phyloP scores from a whole-genome alignment of 495 filamentous ascomycete species.

The Cercophora newfieldiana region DNA sequence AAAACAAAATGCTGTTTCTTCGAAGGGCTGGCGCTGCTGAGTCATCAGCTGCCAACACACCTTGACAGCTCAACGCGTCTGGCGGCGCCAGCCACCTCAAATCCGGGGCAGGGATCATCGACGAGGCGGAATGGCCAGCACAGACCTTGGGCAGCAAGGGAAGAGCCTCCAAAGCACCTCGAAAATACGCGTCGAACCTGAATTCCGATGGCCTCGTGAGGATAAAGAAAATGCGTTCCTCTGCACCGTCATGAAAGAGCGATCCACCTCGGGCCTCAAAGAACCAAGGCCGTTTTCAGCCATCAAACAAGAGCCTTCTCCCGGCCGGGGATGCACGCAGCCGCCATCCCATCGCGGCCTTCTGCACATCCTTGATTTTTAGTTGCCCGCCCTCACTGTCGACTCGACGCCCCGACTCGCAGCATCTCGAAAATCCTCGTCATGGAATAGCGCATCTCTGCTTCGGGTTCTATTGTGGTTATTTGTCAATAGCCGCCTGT shows the following conservation, averaged over 20 bases:
- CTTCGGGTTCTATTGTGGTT: neutral
- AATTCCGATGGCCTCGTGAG: neutral
- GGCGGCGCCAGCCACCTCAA: neutral
- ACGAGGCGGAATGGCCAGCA: neutral
- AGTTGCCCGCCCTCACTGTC: neutral
- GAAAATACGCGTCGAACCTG: neutral
- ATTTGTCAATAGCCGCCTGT: neutral
- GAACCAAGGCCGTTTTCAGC: conserved; percentile 32
- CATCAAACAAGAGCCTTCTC: conserved; percentile 33
- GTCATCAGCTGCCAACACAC: neutral
- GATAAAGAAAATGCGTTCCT: conserved; percentile 18
- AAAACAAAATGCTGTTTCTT: too few species aligned
- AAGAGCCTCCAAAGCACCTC: neutral
- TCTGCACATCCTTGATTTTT: conserved; percentile 18
- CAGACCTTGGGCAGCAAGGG: neutral
- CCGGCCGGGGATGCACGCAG: conserved; percentile 27
- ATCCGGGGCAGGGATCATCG: neutral
- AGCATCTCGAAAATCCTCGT: neutral
- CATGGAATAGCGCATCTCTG: neutral
- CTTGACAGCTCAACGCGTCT: neutral
- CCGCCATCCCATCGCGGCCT: neutral
- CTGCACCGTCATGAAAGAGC: conserved; percentile 25
- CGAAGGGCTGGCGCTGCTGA: neutral
- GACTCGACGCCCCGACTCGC: neutral
- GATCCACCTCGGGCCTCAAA: conserved; percentile 20